A percentile compares a stretch with the other conserved stretches of the same genome.
phyloP scores from a whole-genome alignment of 805 yeast species.

The Brettanomyces anomalus region DNA sequence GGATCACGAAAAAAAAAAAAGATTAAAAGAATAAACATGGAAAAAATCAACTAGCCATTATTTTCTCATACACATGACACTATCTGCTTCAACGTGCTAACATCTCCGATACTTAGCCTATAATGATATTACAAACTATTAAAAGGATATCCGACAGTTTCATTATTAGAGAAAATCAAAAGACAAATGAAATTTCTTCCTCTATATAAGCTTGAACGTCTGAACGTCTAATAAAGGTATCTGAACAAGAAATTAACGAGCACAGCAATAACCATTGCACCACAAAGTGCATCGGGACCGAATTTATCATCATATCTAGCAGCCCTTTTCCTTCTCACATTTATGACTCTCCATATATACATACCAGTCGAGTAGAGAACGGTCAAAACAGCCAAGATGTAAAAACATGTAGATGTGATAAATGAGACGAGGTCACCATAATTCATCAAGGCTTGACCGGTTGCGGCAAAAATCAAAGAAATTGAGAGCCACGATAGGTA shows the following conservation, averaged over 20 bases:
- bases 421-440: conserved; percentile 74
- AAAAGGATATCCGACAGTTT: too few species aligned
- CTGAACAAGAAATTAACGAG: conserved; percentile 51
- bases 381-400: conserved; percentile 67
- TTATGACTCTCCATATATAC: conserved; percentile 74
- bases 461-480: conserved; percentile 78
- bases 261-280: conserved; percentile 62
- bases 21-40: too few species aligned
- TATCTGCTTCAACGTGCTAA: too few species aligned
- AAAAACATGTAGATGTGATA: conserved; percentile 81
- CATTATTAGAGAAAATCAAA: neutral
- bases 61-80: too few species aligned
- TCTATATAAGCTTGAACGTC: neutral
- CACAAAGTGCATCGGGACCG: conserved; percentile 83
- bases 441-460: conserved; percentile 77
- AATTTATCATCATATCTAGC: conserved; percentile 77
- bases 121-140: too few species aligned
- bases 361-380: conserved; percentile 62
- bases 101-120: too few species aligned
- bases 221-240: conserved; percentile 14
- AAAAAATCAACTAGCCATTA: too few species aligned
- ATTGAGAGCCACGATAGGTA: conserved; percentile 90
- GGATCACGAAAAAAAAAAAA: too few species aligned
- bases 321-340: conserved; percentile 75
- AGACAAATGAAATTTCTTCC: neutral